These are phyloP conservation scores for Acaromyces ingoldii DNA, from an alignment of 1,284 basidiomycete genomes.

Conservation along the genomic window DNA sequence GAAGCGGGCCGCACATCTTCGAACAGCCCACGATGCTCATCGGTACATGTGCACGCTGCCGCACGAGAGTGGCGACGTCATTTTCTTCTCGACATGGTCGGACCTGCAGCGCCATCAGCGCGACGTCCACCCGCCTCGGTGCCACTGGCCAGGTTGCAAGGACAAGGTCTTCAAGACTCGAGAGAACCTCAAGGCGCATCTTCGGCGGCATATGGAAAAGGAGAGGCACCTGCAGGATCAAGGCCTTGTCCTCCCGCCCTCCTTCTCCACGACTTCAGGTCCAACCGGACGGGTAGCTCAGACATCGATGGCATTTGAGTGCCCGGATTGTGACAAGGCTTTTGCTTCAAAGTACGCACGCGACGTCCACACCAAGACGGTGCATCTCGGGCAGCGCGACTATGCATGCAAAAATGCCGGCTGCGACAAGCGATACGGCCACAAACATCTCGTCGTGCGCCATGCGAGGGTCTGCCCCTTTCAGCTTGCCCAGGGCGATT, in stretches of 20 bases:
- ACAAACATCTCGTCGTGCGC: neutral
- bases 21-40: neutral
- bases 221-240: too few species aligned
- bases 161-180: neutral
- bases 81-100: neutral
- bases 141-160: neutral
- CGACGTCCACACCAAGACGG: slow-evolving; percentile 5
- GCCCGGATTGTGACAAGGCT: slow-evolving; percentile 7
- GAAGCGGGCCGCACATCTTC: slow-evolving; percentile 1
- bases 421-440: neutral
- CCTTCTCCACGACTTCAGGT: too few species aligned
- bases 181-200: neutral
- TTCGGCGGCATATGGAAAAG: neutral
- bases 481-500: neutral
- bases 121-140: neutral
- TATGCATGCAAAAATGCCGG: neutral
- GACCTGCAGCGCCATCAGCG: slow-evolving; percentile 3
- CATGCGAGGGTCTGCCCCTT: too few species aligned
- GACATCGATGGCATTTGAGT: too few species aligned
- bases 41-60: neutral
- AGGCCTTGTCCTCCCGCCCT: too few species aligned
- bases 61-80: neutral
- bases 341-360: slow-evolving; percentile 3
- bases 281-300: too few species aligned
- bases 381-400: slow-evolving; percentile 3